phyloP scores from a whole-genome alignment of 257 asterid genomes.

The Coffea eugenioides region DNA sequence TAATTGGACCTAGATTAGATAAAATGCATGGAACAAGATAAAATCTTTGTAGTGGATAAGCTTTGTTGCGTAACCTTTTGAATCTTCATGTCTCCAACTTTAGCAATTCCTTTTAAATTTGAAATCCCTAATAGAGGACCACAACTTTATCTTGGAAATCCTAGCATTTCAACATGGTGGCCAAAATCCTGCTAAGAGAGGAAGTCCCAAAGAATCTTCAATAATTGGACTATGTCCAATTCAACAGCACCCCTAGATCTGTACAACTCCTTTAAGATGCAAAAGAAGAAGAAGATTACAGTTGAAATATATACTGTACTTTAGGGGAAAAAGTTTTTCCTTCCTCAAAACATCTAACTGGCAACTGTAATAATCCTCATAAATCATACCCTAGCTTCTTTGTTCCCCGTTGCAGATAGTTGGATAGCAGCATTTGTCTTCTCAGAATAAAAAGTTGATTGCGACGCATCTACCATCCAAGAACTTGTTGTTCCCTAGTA shows the following conservation, averaged over 20 bases:
- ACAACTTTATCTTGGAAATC: neutral
- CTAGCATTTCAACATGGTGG: neutral
- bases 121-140: neutral
- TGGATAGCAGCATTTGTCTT: neutral
- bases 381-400: neutral
- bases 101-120: neutral
- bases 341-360: neutral
- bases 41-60: no score
- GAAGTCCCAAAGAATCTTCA: neutral
- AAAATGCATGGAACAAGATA: neutral
- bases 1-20: neutral
- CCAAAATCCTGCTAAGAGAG: neutral
- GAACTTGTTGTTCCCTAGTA: no score
- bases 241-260: neutral
- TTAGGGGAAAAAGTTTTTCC: neutral
- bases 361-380: neutral
- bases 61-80: no score
- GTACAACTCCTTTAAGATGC: neutral
- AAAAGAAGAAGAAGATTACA: neutral
- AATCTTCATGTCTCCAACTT: neutral
- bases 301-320: neutral
- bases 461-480: no score
- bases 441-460: no score
- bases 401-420: neutral
- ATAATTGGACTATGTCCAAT: neutral